These are phyloP conservation scores for Microstroma glucosiphilum DNA, from an alignment of 1,284 basidiomycete genomes.

Conservation along the genomic window DNA sequence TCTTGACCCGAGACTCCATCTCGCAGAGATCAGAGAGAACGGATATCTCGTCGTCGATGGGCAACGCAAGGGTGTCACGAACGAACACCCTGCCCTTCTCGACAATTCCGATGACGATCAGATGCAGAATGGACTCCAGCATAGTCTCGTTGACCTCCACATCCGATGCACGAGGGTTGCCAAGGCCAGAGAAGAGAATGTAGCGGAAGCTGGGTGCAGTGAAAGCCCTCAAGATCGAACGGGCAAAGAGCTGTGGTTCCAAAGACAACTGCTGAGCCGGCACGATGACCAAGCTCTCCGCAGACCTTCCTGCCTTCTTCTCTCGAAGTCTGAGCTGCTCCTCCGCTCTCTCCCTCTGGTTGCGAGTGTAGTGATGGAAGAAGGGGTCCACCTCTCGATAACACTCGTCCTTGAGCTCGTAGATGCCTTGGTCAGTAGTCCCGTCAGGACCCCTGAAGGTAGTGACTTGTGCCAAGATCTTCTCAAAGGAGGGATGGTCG, in stretches of 20 bases:
- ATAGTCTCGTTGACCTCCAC: slow-evolving; percentile 82
- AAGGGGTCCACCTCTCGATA: slow-evolving; percentile 89
- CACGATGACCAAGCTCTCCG: slow-evolving; percentile 8
- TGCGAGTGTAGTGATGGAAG: slow-evolving; percentile 91
- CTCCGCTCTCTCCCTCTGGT: slow-evolving; percentile 91
- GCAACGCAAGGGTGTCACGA: slow-evolving; percentile 6
- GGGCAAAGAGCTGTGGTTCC: background rate
- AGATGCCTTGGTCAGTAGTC: slow-evolving; percentile 71
- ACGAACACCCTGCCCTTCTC: slow-evolving; percentile 28
- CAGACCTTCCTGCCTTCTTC: slow-evolving; percentile 59
- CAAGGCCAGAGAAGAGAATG: slow-evolving; percentile 26
- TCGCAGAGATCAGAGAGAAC: slow-evolving; percentile 25
- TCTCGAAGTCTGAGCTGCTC: slow-evolving; percentile 65
- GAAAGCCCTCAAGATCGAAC: slow-evolving; percentile 17
- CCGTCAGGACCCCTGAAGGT: slow-evolving; percentile 75
- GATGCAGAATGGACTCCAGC: slow-evolving; percentile 76
- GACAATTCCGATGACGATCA: slow-evolving; percentile 36
- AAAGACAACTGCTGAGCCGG: slow-evolving; percentile 7
- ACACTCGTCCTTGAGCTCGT: slow-evolving; percentile 76
- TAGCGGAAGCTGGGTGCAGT: slow-evolving; percentile 23
- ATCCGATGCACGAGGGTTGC: slow-evolving; percentile 54
- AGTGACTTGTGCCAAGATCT: slow-evolving; percentile 71
- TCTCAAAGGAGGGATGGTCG: slow-evolving; percentile 78
- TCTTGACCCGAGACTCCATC: slow-evolving; percentile 26
- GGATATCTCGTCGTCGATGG: background rate